phyloP scores from a whole-genome alignment of 1,139 yeast species.

The Yamadazyma epiphylla region DNA sequence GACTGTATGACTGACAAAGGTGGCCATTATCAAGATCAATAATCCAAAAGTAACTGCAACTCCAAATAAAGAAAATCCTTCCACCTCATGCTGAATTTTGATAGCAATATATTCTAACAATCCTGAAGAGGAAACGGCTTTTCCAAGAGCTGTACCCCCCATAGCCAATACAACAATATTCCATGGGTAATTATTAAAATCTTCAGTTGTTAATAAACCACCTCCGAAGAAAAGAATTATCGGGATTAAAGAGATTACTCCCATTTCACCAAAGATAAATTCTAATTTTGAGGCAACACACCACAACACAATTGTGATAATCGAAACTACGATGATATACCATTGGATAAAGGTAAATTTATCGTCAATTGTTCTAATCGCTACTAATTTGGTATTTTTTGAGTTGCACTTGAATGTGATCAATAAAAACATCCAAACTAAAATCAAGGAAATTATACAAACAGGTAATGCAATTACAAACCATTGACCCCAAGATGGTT shows the following conservation, averaged over 20 bases:
- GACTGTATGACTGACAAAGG: constrained; percentile 74
- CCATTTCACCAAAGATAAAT: constrained; percentile 64
- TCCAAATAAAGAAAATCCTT: constrained; percentile 54
- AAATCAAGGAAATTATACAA: constrained; percentile 48
- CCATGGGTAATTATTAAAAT: constrained; percentile 74
- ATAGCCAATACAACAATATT: constrained; percentile 69
- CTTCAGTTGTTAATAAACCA: constrained; percentile 60
- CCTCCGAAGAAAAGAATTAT: constrained; percentile 67
- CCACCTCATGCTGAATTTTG: constrained; percentile 52
- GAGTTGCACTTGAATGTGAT: constrained; percentile 51
- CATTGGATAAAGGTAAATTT: constrained; percentile 59
- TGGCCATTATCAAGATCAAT: constrained; percentile 62
- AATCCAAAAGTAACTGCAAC: constrained; percentile 65
- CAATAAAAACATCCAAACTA: constrained; percentile 57
- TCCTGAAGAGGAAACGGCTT: constrained; percentile 71
- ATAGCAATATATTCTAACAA: constrained; percentile 60
- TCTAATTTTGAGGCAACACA: constrained; percentile 60
- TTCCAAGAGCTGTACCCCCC: constrained; percentile 78
- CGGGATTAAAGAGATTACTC: constrained; percentile 66
- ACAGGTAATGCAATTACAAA: constrained; percentile 67
- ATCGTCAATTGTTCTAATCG: constrained; percentile 58
- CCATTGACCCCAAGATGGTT: constrained; percentile 78
- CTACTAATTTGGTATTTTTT: constrained; percentile 37
- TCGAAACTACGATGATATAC: constrained; percentile 51
- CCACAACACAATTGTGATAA: constrained; percentile 65